These are phyloP conservation scores for Trypanosoma boissoni DNA, from an alignment of 208 protist species.

Conservation along the genomic window DNA sequence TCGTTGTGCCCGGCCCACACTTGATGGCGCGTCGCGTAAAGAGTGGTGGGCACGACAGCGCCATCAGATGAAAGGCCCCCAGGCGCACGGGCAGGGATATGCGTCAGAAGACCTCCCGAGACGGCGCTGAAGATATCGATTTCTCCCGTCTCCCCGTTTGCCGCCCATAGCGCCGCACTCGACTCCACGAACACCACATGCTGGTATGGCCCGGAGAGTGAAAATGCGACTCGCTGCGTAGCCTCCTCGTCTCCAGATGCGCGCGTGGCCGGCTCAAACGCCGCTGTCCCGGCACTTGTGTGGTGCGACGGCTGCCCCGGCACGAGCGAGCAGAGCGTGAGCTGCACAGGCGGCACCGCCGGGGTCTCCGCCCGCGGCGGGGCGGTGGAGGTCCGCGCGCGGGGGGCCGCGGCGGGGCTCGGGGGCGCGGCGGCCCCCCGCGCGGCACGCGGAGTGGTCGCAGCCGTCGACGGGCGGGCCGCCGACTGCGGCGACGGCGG, in stretches of 20 bases:
- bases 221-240: constrained; percentile 35
- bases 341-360: too few relatives aligned
- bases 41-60: constrained; percentile 20
- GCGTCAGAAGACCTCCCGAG: constrained; percentile 43
- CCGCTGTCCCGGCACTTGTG: too few relatives aligned
- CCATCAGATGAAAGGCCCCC: not conserved
- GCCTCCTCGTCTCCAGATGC: not conserved
- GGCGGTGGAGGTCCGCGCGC: too few relatives aligned
- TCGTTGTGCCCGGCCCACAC: constrained; percentile 77
- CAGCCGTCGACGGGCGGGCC: too few relatives aligned
- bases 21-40: constrained; percentile 56
- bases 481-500: too few relatives aligned
- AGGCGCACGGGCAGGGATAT: constrained; percentile 13
- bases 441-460: too few relatives aligned
- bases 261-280: not conserved
- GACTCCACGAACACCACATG: constrained; percentile 27
- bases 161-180: constrained; percentile 61
- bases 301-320: too few relatives aligned
- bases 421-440: too few relatives aligned
- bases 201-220: constrained; percentile 40
- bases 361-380: too few relatives aligned
- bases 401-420: too few relatives aligned
- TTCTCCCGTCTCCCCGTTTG: constrained; percentile 33
- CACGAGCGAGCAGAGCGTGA: too few relatives aligned
- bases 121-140: constrained; percentile 71